A percentile compares a stretch with the other conserved stretches of the same genome.
Evolutionary conservation across 2,329 filamentous ascomycete genomes (phyloP).

Genomic region (Aspergillus alliaceus): DNA sequence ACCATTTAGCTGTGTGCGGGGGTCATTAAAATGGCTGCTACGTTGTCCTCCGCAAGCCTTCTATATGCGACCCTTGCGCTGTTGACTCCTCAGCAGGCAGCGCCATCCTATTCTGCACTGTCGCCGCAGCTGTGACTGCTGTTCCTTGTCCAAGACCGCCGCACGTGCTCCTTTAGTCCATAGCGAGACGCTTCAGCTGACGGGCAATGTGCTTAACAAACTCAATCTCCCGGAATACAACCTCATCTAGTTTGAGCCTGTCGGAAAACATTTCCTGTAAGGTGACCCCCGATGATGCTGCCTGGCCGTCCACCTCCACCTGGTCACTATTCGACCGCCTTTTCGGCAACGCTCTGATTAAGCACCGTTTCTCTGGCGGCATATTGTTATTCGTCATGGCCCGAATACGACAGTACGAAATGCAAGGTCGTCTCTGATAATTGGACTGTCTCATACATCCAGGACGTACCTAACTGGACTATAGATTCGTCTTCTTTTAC

Average conservation of each 20-base stretch:
- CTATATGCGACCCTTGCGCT: slow-evolving; percentile 18
- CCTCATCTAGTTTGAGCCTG: not conserved
- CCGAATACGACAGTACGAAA: slow-evolving; percentile 21
- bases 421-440: slow-evolving; percentile 20
- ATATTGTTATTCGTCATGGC: slow-evolving; percentile 26
- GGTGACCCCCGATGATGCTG: slow-evolving; percentile 23
- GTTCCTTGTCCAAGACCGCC: not conserved
- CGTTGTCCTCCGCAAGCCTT: slow-evolving; percentile 8
- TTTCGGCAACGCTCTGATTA: slow-evolving; percentile 24
- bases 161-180: slow-evolving; percentile 23
- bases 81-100: slow-evolving; percentile 11
- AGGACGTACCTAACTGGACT: slow-evolving; percentile 15
- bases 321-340: slow-evolving; percentile 26
- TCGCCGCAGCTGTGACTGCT: slow-evolving; percentile 8
- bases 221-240: slow-evolving; percentile 10
- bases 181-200: slow-evolving; percentile 28
- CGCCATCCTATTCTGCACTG: slow-evolving; percentile 7
- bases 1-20: not conserved
- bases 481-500: not conserved
- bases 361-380: slow-evolving; percentile 29
- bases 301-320: slow-evolving; percentile 21
- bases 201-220: slow-evolving; percentile 19
- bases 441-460: slow-evolving; percentile 27
- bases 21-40: not conserved
- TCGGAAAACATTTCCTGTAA: slow-evolving; percentile 19